Evolutionary conservation across 2,329 filamentous ascomycete species (phyloP), one percentile per base, ranked within the genome.

Genomic region (Fusarium sp.): DNA sequence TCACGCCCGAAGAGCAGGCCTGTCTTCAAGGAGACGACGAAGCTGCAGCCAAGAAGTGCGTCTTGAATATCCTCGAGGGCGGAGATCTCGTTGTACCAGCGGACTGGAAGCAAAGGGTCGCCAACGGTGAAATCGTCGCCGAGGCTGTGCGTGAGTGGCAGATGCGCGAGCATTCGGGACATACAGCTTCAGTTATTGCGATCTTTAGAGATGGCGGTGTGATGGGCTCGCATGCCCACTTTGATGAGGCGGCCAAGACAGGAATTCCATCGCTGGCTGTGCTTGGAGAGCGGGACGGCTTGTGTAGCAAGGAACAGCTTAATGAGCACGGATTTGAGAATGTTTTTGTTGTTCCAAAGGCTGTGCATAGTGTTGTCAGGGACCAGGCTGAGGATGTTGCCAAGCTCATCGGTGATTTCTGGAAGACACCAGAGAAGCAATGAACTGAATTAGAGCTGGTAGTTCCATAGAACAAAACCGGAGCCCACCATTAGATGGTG

Each of bases 111-210:
- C 79, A 85, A 46, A 80, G 80, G 23, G 81, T 86, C 9, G 63
- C 29, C 0, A 72, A 68, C 1, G 84, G 85, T 0, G 82, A 86
- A 44, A 76, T 88, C 0, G 85, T 87, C 2, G 83, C 85, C 0
- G 80, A 84, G 63, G 85, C 85, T 0, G 73, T 88, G 4, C 76
- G 80, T n/a, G 80, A 82, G 0, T 88, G 87, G 87, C 79, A 88
- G 73, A 80, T 83, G 74, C 76, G 70, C 15, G 73, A 84, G 11
- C 86, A 89, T 70, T 27, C 69, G 4, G 86, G 86, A 0, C 85
- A 88, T 67, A 25, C 69, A 7, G 82, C 83, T 1, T 84, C 82
- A 38, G 83, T 88, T 2, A 80, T 86, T 23, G 83, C 78, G 0
- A 80, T 87, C 0, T 79, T 87, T 10, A 80, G 85, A 45, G 83